Base-by-base conservation (phyloP, 805 yeast species). In the Tetrapisispora pingtungensis region DNA sequence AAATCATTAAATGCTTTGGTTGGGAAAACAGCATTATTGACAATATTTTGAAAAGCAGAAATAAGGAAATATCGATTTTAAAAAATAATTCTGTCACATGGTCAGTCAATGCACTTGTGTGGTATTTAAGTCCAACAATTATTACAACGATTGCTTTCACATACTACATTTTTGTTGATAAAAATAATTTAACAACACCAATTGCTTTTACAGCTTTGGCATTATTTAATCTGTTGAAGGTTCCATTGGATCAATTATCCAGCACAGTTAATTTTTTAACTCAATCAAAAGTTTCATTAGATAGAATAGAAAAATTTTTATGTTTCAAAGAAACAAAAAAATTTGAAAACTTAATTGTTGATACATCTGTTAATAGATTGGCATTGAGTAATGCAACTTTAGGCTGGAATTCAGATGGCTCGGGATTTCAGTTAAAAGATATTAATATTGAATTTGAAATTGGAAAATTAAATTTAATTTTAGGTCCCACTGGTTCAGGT, bases 401-500 rank as follows among this genome's bases (percentile, higher is more conserved):
- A 46, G 68, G 89, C 6, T 88, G 97, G 97, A 75, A 76, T 52
- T 60, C 73, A 3, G 75, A 75, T 50, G 59, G 72, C 2, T 66
- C 65, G 37, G 84, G 77, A 54, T 93, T 93, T 71, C 83, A 78
- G 59, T 71, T 90, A 56, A 77, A 85, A 56, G 81, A 89, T 58
- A 62, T 93, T 44, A 70, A 80, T 53, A 66, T 90, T 48, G 72
- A 72, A 28, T 93, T 90, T 68, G 72, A 73, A 50, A 65, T 73
- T 22, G 94, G 86, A 15, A 80, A 84, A 57, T 70, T 93, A 56
- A 90, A 87, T 53, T 87, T 90, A 14, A 73, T 90, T 48, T 76
- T 87, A 53, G 98, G 98, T 19, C 83, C 96, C 10, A 93, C 97
- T 17, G 97, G 98, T 46, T 68, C 95, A 1, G 98, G 98, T 65